A percentile compares a stretch with the other conserved stretches of the same genome.
phyloP scores from a whole-genome alignment of 495 filamentous ascomycete species.

The Talaromyces adpressus region DNA sequence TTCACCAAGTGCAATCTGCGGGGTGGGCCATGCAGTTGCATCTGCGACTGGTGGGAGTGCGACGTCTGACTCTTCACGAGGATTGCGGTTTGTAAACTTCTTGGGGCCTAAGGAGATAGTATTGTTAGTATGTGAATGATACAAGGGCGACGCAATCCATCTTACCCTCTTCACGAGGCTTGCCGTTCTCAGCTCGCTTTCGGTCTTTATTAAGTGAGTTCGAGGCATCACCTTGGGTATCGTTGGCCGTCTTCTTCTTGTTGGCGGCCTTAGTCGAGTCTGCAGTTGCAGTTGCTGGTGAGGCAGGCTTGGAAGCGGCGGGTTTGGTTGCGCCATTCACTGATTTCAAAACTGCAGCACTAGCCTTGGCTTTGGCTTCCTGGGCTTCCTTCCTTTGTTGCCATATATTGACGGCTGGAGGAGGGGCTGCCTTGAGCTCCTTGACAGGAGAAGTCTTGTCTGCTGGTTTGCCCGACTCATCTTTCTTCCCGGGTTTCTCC shows the following conservation, averaged over 20 bases:
- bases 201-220: slow-evolving; percentile 27
- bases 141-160: background rate
- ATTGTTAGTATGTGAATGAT: background rate
- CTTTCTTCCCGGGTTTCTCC: slow-evolving; percentile 42
- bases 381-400: slow-evolving; percentile 62
- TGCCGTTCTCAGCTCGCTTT: slow-evolving; percentile 36
- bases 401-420: slow-evolving; percentile 84
- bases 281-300: slow-evolving; percentile 23
- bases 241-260: slow-evolving; percentile 36
- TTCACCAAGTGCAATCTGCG: slow-evolving; percentile 67
- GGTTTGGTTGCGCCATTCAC: slow-evolving; percentile 18
- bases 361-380: slow-evolving; percentile 57
- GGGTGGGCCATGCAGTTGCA: slow-evolving; percentile 80
- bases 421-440: slow-evolving; percentile 70
- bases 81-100: slow-evolving; percentile 24
- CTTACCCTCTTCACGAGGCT: slow-evolving; percentile 37
- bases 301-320: slow-evolving; percentile 26
- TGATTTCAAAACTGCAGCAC: slow-evolving; percentile 21
- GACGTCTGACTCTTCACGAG: slow-evolving; percentile 36
- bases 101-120: slow-evolving; percentile 9
- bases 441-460: slow-evolving; percentile 50
- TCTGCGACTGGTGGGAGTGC: slow-evolving; percentile 58
- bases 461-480: slow-evolving; percentile 20
- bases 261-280: slow-evolving; percentile 36
- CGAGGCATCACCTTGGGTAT: slow-evolving; percentile 16